Evolutionary conservation across 768 basidiomycete species (phyloP), one percentile per base, ranked within the genome.

Genomic region (Coprinopsis strossmayeri): DNA sequence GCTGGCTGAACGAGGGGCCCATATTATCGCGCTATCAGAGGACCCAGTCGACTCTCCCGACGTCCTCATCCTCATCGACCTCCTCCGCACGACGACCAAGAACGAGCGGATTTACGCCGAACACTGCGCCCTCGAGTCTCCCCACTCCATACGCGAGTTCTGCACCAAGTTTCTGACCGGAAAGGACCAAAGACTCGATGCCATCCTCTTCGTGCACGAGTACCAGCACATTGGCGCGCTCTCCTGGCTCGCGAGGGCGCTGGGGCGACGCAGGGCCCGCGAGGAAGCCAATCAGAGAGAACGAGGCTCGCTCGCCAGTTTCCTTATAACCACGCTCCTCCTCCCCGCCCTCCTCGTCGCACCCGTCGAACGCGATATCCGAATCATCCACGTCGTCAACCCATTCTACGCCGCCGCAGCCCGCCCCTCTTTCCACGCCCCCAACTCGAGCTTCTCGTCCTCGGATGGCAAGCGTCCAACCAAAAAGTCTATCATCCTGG

Each of bases 361-460:
- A 0, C 91, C 92, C 0, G 72, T 76, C n/a, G 92, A 93, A 60
- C 77, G 92, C 28, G 89, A 93, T 54, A 90, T 96, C 34, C 84
- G 93, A n/a, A 78, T 96, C 54, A 70, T 97, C 60, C 83, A 82
- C 48, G 72, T 92, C 34, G 77, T 94, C 60, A 91, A 92, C 50
- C 91, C 91, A 2, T 90, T 91, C 56, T 96, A 95, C 57, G 83
- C 91, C 1, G 90, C 93, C 1, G 85, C 89, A 0, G 69, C 78
- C 2, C 73, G 77, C 3, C 55, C 67, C 12, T 23, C 27, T 15
- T 43, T 42, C 40, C 48, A 49, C 60, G 20, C 61, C 56, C 39
- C 49, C 52, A 28, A 53, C 55, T 15, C 57, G 58, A 35, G 34
- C 13, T 30, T 24, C 5, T 53, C 54, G 26, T 40, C 40, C 41